Evolutionary conservation across 2,329 filamentous ascomycete genomes (phyloP).

Genomic region (Colletotrichum sp.): DNA sequence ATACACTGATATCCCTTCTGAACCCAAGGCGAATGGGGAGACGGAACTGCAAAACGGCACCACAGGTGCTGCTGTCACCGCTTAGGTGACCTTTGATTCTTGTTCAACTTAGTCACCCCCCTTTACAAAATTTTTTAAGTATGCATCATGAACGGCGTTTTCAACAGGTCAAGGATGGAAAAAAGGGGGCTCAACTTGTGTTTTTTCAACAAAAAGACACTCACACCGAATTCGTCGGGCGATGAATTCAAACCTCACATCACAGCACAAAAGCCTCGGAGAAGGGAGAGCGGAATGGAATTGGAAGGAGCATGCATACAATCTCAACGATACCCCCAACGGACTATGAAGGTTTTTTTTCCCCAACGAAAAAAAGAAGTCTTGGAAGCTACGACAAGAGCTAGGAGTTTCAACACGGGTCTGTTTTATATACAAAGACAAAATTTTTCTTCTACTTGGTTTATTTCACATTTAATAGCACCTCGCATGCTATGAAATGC

Average conservation of each 20-base stretch:
- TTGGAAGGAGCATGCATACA: conserved; percentile 29
- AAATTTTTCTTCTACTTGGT: background rate
- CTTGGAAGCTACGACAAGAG: conserved; percentile 7
- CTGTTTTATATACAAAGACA: background rate
- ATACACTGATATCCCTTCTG: conserved; percentile 54
- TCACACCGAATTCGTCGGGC: background rate
- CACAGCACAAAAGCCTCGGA: conserved; percentile 26
- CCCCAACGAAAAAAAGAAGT: conserved; percentile 8
- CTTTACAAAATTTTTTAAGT: conserved; percentile 24
- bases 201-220: conserved; percentile 33
- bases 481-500: background rate
- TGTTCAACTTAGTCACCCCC: conserved; percentile 21
- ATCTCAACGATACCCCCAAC: conserved; percentile 48
- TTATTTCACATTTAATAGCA: background rate
- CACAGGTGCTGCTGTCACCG: conserved; percentile 15
- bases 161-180: conserved; percentile 22
- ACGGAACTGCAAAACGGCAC: conserved; percentile 20
- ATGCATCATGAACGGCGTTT: conserved; percentile 24
- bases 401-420: conserved; percentile 21
- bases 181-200: conserved; percentile 19
- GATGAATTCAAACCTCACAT: background rate
- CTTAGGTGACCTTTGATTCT: conserved; percentile 23
- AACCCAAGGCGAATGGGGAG: conserved; percentile 28
- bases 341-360: conserved; percentile 16
- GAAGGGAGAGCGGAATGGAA: conserved; percentile 19